phyloP scores from a whole-genome alignment of 2,329 filamentous ascomycete genomes.

The Capronia americana region DNA sequence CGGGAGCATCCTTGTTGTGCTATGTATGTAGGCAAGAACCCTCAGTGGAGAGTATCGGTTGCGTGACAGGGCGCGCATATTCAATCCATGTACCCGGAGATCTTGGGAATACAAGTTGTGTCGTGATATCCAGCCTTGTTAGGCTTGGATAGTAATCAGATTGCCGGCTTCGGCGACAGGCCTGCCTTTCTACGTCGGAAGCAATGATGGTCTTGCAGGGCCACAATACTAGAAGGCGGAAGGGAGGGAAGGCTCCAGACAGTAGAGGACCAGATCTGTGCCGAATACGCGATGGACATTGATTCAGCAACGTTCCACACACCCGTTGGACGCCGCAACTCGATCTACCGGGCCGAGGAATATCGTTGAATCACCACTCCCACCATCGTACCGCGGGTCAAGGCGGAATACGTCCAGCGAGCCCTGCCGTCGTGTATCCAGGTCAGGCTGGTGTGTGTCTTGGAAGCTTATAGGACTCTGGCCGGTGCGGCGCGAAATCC shows the following conservation, averaged over 20 bases:
- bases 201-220: background rate
- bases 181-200: background rate
- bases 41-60: background rate
- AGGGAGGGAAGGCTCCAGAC: background rate
- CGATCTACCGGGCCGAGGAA: background rate
- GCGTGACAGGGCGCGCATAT: background rate
- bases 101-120: background rate
- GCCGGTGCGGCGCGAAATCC: constrained; percentile 9
- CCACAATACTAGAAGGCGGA: background rate
- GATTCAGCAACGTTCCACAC: background rate
- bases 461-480: background rate
- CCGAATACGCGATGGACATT: background rate
- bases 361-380: background rate
- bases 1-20: background rate
- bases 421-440: background rate
- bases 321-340: too few species aligned
- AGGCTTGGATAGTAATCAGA: background rate
- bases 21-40: background rate
- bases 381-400: background rate
- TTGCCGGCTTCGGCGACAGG: background rate
- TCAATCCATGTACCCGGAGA: background rate
- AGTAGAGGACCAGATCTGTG: background rate
- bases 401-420: background rate
- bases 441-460: background rate
- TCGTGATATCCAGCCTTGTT: background rate